Evolutionary conservation across 495 filamentous ascomycete genomes (phyloP), one percentile per base, ranked within the genome.

Genomic region (Hypoxylon fragiforme): DNA sequence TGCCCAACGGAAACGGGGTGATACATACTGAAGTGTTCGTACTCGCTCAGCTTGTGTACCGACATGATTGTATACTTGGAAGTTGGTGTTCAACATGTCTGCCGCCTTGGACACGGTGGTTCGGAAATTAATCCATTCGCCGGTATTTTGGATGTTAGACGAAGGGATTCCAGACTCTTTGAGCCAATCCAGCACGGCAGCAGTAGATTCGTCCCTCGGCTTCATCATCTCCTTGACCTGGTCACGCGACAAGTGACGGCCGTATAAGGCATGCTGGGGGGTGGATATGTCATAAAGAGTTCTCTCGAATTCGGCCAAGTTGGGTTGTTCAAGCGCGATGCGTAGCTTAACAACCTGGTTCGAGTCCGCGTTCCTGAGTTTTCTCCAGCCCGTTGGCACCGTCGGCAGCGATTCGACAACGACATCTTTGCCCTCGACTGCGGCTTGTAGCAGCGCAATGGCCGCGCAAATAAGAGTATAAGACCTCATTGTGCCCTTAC

Each of bases 201-300:
- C 47, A 9, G 71, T 63, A 3, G 76, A 72, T 5, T 73, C 66
- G n/a, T 64, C 53, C 1, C 64, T 69, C 1, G 84, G 81, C 41
- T 69, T 72, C 41, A 86, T 54, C 49, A 81, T 71, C 0, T 71
- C 67, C 40, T 70, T 71, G 40, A 85, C 65, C 53, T 82, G 73
- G 14, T 83, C 74, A n/a, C 77, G 73, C 44, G 75, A 79, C 74
- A 90, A 76, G 50, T 89, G 81, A 39, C 79, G 66, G 1, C 87
- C 87, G 65, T 89, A 89, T 3, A 65, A 71, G 2, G 73, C 66
- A 54, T 86, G 77, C 3, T 73, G 73, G 2, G 86, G 87, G 2
- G 81, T 83, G 13, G 84, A 84, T 22, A 90, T 72, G 7, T 85
- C 77, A 24, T 84, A 71, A 16, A 88, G 75, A 14, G 69, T 76